Percentiles rank a stretch among this genome's conserved stretches.
These are phyloP conservation scores for Bolboschoenus planiculmis DNA, from an alignment of 176 grass and related monocot genomes.

Conservation along the genomic window DNA sequence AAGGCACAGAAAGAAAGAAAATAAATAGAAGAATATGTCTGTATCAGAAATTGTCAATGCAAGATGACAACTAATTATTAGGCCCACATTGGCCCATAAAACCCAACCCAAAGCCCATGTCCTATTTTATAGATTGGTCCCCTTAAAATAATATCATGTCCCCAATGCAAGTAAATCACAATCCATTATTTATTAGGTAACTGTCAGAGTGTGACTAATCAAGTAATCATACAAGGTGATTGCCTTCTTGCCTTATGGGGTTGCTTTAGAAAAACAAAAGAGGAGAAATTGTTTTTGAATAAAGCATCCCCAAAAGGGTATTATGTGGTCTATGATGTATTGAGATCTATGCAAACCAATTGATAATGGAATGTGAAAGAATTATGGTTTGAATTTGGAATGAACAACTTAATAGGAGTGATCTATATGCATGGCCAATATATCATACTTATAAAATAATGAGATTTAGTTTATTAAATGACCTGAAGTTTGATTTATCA, in stretches of 20 bases:
- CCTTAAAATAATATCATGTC: background rate
- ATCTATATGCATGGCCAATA: background rate
- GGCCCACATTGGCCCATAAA: conserved; percentile 9
- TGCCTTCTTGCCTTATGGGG: background rate
- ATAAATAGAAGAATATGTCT: conserved; percentile 4
- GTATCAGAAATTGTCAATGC: background rate
- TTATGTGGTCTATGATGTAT: background rate
- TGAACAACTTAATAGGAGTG: background rate
- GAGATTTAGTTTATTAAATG: background rate
- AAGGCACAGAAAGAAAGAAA: background rate
- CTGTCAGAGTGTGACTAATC: conserved; percentile 10
- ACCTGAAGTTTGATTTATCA: background rate
- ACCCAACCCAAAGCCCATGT: background rate
- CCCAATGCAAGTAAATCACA: background rate
- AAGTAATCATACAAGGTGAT: background rate
- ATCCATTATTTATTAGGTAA: conserved; percentile 10
- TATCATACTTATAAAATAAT: background rate
- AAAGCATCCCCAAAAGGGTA: background rate
- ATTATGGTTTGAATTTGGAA: background rate
- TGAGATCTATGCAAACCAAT: background rate
- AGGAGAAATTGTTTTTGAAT: background rate
- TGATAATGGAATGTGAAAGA: background rate
- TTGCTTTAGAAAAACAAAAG: background rate
- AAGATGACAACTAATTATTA: background rate
- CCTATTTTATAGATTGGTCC: conserved; percentile 7